Evolutionary conservation across 2,329 filamentous ascomycete species (phyloP), one percentile per base, ranked within the genome.

Genomic region (Hymenoscyphus linearis): DNA sequence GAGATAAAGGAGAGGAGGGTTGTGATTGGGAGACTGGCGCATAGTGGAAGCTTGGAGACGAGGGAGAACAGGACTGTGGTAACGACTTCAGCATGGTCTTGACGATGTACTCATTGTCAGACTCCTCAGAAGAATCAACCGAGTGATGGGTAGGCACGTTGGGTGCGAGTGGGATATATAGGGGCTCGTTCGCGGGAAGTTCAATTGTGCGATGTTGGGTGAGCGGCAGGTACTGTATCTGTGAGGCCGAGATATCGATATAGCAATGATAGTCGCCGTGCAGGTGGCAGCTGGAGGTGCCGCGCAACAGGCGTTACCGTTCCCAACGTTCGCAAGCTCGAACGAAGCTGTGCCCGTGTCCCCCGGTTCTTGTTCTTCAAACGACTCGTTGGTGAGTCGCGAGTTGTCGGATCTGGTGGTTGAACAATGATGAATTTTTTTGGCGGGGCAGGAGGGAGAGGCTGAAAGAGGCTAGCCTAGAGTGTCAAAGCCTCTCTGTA

Each of bases 11-110:
- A 59, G 67, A 67, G 31, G 64, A 59, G 56, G 66, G 65, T 52
- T 64, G 53, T 35, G 67, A 68, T 13, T 64, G 63, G 40, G 69
- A 65, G 18, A 64, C 55, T 55, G 65, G 64, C 58, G 69, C 69
- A 71, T 72, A 68, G 58, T 70, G 67, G 57, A 67, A 69, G 35
- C 61, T 64, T 26, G 69, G 69, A 58, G 67, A 67, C n/a, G 65
- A 63, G 57, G 68, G 66, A 31, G 69, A 70, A 66, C 65, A 63
- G 52, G 64, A 60, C 57, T 69, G 62, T 50, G 68, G 62, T 44
- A 67, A 62, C 47, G 70, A 62, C 63, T 69, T 71, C 65, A 72
- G 65, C 70, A 72, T 72, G 60, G 60, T 71, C 66, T 64, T 61
- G 60, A 58, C 60, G 53, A 40, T 56, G n/a, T 36, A 34, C 47